These are phyloP conservation scores for Talaromyces funiculosus DNA, from an alignment of 2,329 filamentous ascomycete species.

Conservation along the genomic window DNA sequence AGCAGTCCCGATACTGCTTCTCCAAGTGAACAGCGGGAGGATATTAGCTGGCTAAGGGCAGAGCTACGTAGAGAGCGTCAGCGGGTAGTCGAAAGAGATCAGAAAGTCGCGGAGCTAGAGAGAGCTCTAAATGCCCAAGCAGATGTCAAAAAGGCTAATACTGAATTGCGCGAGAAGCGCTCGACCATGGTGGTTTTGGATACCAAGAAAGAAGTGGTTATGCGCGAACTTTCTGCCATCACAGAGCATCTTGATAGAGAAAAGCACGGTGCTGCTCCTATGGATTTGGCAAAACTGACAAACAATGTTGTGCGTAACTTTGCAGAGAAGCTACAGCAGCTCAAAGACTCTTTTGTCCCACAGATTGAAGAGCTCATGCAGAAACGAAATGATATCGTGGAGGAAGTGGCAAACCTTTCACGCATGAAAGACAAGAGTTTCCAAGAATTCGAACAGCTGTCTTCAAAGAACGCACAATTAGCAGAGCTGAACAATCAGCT, in stretches of 20 bases:
- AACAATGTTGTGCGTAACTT: conserved; percentile 59
- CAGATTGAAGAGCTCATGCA: conserved; percentile 86
- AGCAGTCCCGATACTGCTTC: conserved; percentile 66
- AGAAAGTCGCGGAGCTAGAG: conserved; percentile 75
- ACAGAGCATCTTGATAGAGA: conserved; percentile 82
- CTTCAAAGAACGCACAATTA: conserved; percentile 88
- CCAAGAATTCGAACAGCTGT: conserved; percentile 91
- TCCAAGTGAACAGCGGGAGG: conserved; percentile 49
- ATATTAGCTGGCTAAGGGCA: conserved; percentile 59
- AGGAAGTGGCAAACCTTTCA: conserved; percentile 76
- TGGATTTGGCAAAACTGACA: conserved; percentile 69
- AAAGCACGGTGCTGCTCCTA: conserved; percentile 72
- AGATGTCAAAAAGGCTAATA: conserved; percentile 71
- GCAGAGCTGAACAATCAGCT: conserved; percentile 94
- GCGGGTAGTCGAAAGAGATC: conserved; percentile 77
- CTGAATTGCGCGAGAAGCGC: conserved; percentile 82
- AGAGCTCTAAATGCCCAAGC: conserved; percentile 52
- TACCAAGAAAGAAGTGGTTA: conserved; percentile 90
- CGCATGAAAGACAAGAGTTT: conserved; percentile 88
- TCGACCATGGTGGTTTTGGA: conserved; percentile 94
- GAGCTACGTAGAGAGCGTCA: conserved; percentile 80
- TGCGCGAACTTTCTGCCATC: conserved; percentile 82
- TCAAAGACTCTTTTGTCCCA: conserved; percentile 72
- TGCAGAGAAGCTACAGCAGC: conserved; percentile 55
- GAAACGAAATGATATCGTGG: conserved; percentile 74